phyloP scores from a whole-genome alignment of 169 alveolate genomes.

The Cryptosporidium bovis region DNA sequence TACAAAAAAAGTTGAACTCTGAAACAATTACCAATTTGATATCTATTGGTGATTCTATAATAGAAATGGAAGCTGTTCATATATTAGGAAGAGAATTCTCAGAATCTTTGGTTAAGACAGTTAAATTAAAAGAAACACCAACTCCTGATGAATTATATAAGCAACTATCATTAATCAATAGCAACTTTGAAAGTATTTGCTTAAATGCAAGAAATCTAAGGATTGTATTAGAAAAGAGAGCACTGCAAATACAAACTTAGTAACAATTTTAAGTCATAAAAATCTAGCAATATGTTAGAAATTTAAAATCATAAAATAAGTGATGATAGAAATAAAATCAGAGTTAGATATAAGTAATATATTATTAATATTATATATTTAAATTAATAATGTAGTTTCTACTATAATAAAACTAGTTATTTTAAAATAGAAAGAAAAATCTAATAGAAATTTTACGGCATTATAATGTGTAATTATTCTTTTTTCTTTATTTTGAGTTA shows the following conservation, averaged over 20 bases:
- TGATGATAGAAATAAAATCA: not conserved
- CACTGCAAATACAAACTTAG: not conserved
- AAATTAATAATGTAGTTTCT: not conserved
- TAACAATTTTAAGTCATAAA: not conserved
- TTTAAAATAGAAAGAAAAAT: not conserved
- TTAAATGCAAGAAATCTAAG: conserved; percentile 89
- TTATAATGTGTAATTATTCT: not conserved
- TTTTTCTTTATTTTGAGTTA: conserved; percentile 40
- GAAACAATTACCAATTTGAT: conserved; percentile 91
- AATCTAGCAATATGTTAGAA: not conserved
- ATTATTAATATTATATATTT: not conserved
- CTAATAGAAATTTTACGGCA: not conserved
- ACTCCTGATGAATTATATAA: conserved; percentile 93
- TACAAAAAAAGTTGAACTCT: conserved; percentile 85
- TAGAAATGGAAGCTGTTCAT: conserved; percentile 96
- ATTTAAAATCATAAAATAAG: not conserved
- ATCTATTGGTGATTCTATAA: conserved; percentile 92
- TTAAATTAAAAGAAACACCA: conserved; percentile 92
- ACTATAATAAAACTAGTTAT: not conserved
- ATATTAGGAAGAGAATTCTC: conserved; percentile 89
- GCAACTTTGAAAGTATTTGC: conserved; percentile 90
- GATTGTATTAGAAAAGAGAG: conserved; percentile 87
- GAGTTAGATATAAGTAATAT: not conserved
- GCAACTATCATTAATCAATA: conserved; percentile 87
- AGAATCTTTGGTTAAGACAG: conserved; percentile 92